Evolutionary conservation across 352 stramenopile species (phyloP).

Genomic region (Aphanomyces invadans): DNA sequence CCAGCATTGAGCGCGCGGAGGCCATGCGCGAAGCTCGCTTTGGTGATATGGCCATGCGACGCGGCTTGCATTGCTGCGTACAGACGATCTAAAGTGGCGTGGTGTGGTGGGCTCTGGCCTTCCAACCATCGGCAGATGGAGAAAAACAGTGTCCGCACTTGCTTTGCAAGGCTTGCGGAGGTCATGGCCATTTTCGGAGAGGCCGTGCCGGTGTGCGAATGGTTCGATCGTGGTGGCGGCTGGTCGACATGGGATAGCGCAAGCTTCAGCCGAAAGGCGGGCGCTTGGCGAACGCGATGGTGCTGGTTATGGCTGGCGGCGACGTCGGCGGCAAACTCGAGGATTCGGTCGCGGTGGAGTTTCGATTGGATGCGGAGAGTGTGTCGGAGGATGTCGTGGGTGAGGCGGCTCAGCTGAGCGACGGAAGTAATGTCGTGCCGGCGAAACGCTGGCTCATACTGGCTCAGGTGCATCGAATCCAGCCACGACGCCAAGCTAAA

Average conservation of each 20-base stretch:
- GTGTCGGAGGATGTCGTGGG: conserved; percentile 2
- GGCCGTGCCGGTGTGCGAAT: too few species aligned
- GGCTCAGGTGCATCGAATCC: background rate
- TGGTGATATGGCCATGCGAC: background rate
- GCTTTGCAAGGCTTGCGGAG: background rate
- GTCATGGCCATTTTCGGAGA: too few species aligned
- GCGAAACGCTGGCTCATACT: conserved; percentile 7
- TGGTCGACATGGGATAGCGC: too few species aligned
- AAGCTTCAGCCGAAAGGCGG: conserved; percentile 6
- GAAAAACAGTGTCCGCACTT: conserved; percentile 18
- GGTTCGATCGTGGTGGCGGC: too few species aligned
- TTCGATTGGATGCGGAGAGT: conserved; percentile 11
- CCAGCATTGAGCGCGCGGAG: background rate
- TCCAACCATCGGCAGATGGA: conserved; percentile 11
- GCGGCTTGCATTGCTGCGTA: background rate
- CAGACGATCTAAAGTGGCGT: background rate
- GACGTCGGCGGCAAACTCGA: background rate
- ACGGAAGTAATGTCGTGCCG: background rate
- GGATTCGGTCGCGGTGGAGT: conserved; percentile 11
- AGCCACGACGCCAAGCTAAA: conserved; percentile 7
- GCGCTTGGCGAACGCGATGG: background rate
- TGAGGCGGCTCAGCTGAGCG: background rate
- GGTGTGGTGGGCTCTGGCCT: background rate
- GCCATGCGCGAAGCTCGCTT: conserved; percentile 4
- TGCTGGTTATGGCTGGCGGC: background rate